Evolutionary conservation across 805 yeast genomes (phyloP).

Genomic region (Blastobotrys mokoenaii): DNA sequence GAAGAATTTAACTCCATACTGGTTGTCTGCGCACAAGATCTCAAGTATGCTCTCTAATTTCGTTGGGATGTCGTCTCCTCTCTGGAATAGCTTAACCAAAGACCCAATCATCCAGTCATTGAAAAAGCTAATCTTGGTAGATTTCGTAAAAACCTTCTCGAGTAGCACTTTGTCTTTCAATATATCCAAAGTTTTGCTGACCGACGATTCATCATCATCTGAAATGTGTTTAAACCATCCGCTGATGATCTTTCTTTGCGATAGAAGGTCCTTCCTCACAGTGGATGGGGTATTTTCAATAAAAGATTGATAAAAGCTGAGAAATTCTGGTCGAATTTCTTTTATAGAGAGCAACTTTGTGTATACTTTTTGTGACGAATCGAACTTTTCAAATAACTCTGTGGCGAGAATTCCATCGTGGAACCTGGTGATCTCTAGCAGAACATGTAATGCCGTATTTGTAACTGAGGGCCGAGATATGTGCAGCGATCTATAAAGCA

Average conservation of each 20-base stretch:
- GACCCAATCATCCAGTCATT: constrained; percentile 67
- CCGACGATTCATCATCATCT: constrained; percentile 42
- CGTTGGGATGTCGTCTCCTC: constrained; percentile 24
- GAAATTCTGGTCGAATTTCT: constrained; percentile 47
- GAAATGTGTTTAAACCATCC: constrained; percentile 59
- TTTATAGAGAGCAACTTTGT: constrained; percentile 54
- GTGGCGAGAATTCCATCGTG: constrained; percentile 44
- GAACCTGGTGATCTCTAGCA: constrained; percentile 44
- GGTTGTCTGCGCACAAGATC: constrained; percentile 39
- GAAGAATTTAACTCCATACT: constrained; percentile 25
- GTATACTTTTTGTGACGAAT: constrained; percentile 51
- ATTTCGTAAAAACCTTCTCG: constrained; percentile 54
- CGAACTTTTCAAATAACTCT: constrained; percentile 58
- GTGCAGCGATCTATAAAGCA: constrained; percentile 59
- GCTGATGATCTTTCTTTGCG: constrained; percentile 48
- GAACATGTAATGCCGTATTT: constrained; percentile 50
- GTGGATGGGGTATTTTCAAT: constrained; percentile 42
- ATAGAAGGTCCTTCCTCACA: constrained; percentile 56
- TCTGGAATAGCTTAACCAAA: constrained; percentile 43
- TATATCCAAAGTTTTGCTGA: constrained; percentile 36
- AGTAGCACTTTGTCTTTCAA: constrained; percentile 44
- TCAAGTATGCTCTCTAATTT: constrained; percentile 38
- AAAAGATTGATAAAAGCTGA: constrained; percentile 53
- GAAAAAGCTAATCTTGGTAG: constrained; percentile 65
- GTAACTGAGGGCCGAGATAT: constrained; percentile 50